phyloP scores from a whole-genome alignment of 345 rosid species.

The Odontarrhena argentea region DNA sequence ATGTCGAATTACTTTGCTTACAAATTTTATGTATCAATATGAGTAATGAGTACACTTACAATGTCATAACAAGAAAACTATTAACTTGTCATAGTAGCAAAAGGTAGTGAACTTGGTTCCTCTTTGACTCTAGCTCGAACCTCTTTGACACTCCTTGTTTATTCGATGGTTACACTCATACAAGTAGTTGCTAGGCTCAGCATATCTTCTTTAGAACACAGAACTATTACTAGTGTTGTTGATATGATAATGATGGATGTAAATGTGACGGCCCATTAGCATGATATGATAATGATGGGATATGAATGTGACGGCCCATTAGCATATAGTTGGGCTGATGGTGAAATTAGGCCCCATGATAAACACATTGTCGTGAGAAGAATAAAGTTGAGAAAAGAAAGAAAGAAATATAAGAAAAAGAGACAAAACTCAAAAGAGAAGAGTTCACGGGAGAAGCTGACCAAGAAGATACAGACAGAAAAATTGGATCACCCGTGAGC shows the following conservation, averaged over 20 bases:
- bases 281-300: not conserved
- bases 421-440: constrained; percentile 22
- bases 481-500: constrained; percentile 38
- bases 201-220: too few relatives aligned
- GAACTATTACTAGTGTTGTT: not conserved
- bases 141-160: too few relatives aligned
- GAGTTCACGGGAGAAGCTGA: constrained; percentile 40
- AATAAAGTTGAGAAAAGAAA: constrained; percentile 21
- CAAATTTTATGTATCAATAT: too few relatives aligned
- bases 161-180: too few relatives aligned
- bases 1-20: not conserved
- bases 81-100: too few relatives aligned
- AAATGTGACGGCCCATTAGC: constrained; percentile 5
- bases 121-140: too few relatives aligned
- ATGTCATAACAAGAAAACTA: too few relatives aligned
- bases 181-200: too few relatives aligned
- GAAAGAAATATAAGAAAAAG: constrained; percentile 8
- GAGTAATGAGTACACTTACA: too few relatives aligned
- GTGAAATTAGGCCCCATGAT: not conserved
- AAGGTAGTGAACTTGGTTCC: too few relatives aligned
- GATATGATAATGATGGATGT: not conserved
- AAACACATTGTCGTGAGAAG: constrained; percentile 30
- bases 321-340: not conserved
- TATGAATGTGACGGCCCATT: constrained; percentile 11
- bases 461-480: constrained; percentile 37